Evolutionary conservation across 495 filamentous ascomycete genomes (phyloP).

Genomic region (Rhizodiscina lignyota): DNA sequence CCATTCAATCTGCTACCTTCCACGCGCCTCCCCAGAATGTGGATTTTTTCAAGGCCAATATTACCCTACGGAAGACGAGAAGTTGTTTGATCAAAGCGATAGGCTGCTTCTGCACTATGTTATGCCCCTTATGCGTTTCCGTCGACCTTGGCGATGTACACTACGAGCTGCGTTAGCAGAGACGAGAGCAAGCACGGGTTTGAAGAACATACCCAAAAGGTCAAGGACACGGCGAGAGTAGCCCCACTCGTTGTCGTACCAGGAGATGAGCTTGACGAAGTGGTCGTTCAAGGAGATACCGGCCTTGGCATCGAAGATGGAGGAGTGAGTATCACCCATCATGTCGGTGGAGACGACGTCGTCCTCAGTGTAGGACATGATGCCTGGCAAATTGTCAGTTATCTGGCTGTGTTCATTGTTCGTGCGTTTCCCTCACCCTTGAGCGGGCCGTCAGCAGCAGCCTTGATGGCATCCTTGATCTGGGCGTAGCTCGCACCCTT

Average conservation of each 20-base stretch:
- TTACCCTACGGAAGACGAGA: too few relatives aligned
- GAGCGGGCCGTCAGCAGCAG: constrained; percentile 63
- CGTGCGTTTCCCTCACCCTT: constrained; percentile 46
- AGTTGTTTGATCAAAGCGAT: too few relatives aligned
- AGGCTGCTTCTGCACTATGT: background rate
- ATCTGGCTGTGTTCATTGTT: background rate
- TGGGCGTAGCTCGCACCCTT: constrained; percentile 78
- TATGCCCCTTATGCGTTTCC: constrained; percentile 3
- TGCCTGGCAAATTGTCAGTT: constrained; percentile 38
- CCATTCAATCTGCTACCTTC: too few relatives aligned
- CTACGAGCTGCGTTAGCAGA: constrained; percentile 1
- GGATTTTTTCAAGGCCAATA: too few relatives aligned
- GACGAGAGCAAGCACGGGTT: background rate
- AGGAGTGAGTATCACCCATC: constrained; percentile 80
- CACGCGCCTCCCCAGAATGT: too few relatives aligned
- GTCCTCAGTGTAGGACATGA: constrained; percentile 93
- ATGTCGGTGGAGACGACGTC: constrained; percentile 87
- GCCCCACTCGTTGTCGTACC: constrained; percentile 97
- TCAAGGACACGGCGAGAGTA: constrained; percentile 98
- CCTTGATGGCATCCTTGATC: constrained; percentile 88
- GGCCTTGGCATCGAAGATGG: constrained; percentile 98
- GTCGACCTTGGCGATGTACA: constrained; percentile 7
- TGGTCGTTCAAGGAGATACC: constrained; percentile 95
- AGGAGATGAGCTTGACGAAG: constrained; percentile 96
- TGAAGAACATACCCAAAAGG: constrained; percentile 44